These are phyloP conservation scores for Avena atlantica DNA, from an alignment of 176 grass and related monocot species.

Conservation along the genomic window DNA sequence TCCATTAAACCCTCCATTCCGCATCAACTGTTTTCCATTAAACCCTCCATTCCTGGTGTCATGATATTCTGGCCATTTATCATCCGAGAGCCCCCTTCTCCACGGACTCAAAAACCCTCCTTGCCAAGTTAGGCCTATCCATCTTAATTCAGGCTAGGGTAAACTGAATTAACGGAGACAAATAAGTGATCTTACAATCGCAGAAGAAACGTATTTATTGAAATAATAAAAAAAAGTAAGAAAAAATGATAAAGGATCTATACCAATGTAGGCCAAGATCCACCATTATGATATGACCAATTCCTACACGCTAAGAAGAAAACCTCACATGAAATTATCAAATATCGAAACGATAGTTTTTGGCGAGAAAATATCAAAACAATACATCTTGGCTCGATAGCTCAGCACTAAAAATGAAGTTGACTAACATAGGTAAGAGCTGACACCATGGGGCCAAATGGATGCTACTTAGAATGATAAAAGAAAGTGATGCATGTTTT, in stretches of 20 bases:
- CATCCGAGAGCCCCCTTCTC: constrained; percentile 82
- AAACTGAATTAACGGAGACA: constrained; percentile 63
- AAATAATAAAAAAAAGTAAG: constrained; percentile 8
- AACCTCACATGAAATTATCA: constrained; percentile 11
- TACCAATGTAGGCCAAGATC: constrained; percentile 96
- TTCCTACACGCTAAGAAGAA: constrained; percentile 58
- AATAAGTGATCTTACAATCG: constrained; percentile 23
- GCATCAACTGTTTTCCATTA: constrained; percentile 17
- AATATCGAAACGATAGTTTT: not conserved
- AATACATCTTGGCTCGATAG: not conserved
- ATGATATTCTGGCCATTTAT: constrained; percentile 94
- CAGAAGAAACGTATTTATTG: not conserved
- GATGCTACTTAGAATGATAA: constrained; percentile 20
- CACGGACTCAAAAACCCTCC: constrained; percentile 73
- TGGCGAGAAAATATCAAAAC: constrained; percentile 19
- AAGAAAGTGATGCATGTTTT: constrained; percentile 25
- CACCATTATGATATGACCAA: constrained; percentile 95
- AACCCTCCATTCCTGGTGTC: constrained; percentile 86
- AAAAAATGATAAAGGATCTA: not conserved
- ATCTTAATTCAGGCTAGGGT: constrained; percentile 98
- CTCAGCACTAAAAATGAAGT: constrained; percentile 10
- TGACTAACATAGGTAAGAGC: not conserved
- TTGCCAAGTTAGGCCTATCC: constrained; percentile 79
- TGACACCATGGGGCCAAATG: constrained; percentile 25
- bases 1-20: not conserved